Percentiles rank a stretch among this genome's conserved stretches.
Conservation (phyloP, 768 basidiomycete genomes). For the Leucocoprinus birnbaumii region DNA sequence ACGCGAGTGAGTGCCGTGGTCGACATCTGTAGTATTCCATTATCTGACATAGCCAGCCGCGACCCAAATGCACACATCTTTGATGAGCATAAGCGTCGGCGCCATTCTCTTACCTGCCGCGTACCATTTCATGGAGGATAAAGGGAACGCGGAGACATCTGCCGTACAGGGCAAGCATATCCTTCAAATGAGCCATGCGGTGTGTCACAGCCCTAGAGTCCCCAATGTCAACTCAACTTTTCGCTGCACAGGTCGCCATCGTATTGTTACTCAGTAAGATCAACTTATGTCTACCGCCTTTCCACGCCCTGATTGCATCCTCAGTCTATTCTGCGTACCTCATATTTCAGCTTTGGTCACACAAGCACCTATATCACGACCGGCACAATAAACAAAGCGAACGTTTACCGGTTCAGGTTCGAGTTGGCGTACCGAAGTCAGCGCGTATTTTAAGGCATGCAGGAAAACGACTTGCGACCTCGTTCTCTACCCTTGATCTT, state of each 20-base stretch:
- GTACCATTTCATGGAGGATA: conserved; percentile 58
- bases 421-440: conserved; percentile 26
- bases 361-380: conserved; percentile 66
- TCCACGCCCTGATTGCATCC: background rate
- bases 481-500: conserved; percentile 3
- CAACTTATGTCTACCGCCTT: background rate
- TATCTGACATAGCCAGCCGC: conserved; percentile 41
- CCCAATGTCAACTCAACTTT: background rate
- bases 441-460: conserved; percentile 15
- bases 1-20: conserved; percentile 48
- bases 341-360: conserved; percentile 78
- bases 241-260: conserved; percentile 55
- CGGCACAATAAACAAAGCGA: conserved; percentile 39
- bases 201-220: conserved; percentile 31
- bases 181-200: conserved; percentile 75
- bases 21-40: background rate
- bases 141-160: conserved; percentile 15
- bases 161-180: conserved; percentile 44
- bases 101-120: conserved; percentile 78
- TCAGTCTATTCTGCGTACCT: conserved; percentile 71
- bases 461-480: conserved; percentile 9
- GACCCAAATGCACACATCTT: conserved; percentile 69
- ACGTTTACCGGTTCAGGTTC: conserved; percentile 24
- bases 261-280: conserved; percentile 68
- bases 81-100: conserved; percentile 74